phyloP scores from a whole-genome alignment of 192 early-diverging fungal genomes.

The Podila verticillata region DNA sequence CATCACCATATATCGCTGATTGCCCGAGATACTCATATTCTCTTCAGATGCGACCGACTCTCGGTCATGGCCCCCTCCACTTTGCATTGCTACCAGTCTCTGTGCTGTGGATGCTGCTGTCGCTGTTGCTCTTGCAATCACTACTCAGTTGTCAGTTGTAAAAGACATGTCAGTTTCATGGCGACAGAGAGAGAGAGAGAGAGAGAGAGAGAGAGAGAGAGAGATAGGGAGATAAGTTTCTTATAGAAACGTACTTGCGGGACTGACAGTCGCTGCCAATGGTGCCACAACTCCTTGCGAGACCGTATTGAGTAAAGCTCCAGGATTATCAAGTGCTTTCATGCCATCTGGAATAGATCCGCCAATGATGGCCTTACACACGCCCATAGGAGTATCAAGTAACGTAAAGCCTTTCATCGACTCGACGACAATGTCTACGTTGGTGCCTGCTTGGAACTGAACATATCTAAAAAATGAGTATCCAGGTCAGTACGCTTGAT shows the following conservation, averaged over 20 bases:
- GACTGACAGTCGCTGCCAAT: conserved; percentile 4
- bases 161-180: background rate
- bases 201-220: too few species aligned
- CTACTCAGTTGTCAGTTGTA: conserved; percentile 8
- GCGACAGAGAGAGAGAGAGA: background rate
- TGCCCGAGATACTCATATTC: conserved; percentile 61
- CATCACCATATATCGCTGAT: conserved; percentile 77
- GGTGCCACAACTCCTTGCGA: conserved; percentile 27
- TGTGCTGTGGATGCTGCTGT: conserved; percentile 58
- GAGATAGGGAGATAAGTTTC: too few species aligned
- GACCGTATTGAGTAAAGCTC: conserved; percentile 13
- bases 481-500: too few species aligned
- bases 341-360: conserved; percentile 84
- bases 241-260: conserved; percentile 23
- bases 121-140: conserved; percentile 55
- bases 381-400: conserved; percentile 74
- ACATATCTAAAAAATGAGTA: conserved; percentile 66
- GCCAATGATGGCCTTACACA: conserved; percentile 76
- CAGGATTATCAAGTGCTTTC: conserved; percentile 72
- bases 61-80: conserved; percentile 28
- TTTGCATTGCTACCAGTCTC: conserved; percentile 52
- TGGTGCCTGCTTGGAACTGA: conserved; percentile 72
- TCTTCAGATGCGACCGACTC: conserved; percentile 65
- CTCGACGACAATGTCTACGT: conserved; percentile 68
- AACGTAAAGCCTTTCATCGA: conserved; percentile 85